Percentiles rank a stretch among this genome's conserved stretches.
Evolutionary conservation across 1,284 basidiomycete species (phyloP).

Genomic region (Hortiboletus rubellus): DNA sequence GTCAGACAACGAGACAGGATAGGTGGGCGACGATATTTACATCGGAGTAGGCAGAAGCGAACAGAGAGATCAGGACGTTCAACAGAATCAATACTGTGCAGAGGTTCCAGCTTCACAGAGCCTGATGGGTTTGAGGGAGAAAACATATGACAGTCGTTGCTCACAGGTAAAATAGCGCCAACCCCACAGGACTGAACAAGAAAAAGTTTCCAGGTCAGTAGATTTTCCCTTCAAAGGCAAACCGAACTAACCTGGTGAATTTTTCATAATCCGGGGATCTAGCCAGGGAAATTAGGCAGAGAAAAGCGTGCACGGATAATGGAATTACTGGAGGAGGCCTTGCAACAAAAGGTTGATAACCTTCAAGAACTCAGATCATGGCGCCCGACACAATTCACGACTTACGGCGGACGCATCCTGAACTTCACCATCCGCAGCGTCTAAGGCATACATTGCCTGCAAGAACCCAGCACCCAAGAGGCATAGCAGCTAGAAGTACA

Average conservation of each 20-base stretch:
- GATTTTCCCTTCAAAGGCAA: conserved; percentile 4
- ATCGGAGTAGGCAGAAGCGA: conserved; percentile 86
- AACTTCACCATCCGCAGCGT: conserved; percentile 82
- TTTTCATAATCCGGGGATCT: conserved; percentile 81
- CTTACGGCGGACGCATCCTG: conserved; percentile 54
- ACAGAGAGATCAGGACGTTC: conserved; percentile 94
- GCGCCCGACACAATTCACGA: neutral
- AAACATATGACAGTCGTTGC: conserved; percentile 22
- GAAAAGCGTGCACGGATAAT: neutral
- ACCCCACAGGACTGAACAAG: conserved; percentile 58
- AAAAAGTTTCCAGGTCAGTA: conserved; percentile 12
- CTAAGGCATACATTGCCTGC: conserved; percentile 86
- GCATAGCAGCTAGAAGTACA: conserved; percentile 61
- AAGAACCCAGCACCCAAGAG: conserved; percentile 83
- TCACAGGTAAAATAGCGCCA: conserved; percentile 81
- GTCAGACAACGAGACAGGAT: neutral
- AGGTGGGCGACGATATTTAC: conserved; percentile 47
- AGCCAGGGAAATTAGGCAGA: conserved; percentile 3
- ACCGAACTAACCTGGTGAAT: conserved; percentile 50
- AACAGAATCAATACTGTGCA: conserved; percentile 85
- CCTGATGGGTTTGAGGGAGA: conserved; percentile 6
- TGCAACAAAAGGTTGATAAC: conserved; percentile 79
- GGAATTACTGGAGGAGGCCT: conserved; percentile 71
- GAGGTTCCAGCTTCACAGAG: conserved; percentile 72
- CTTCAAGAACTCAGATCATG: conserved; percentile 31